phyloP scores from a whole-genome alignment of 192 early-diverging fungal species.

The Physocladia obscura region DNA sequence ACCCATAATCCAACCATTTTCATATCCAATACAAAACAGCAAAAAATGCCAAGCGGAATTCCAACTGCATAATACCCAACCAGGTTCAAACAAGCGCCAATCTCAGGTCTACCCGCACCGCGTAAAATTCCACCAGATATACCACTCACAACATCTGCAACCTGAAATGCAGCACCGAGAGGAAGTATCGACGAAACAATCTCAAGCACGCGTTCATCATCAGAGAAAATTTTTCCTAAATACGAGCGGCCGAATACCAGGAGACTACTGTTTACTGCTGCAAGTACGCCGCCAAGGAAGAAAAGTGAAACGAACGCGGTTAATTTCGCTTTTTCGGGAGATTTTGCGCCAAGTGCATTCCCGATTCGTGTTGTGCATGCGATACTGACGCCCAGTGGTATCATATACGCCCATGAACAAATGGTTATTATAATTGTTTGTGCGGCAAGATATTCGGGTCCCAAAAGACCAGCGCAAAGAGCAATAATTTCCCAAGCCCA shows the following conservation, averaged over 20 bases:
- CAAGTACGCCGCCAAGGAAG: constrained; percentile 44
- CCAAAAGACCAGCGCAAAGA: constrained; percentile 69
- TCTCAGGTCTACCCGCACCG: constrained; percentile 74
- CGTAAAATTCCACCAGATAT: constrained; percentile 64
- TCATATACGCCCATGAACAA: constrained; percentile 67
- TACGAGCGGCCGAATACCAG: constrained; percentile 49
- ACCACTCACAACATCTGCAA: constrained; percentile 48
- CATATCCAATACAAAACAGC: constrained; percentile 36
- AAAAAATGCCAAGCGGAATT: constrained; percentile 19
- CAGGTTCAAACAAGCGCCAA: constrained; percentile 56
- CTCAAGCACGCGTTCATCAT: constrained; percentile 65
- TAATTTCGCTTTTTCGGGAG: constrained; percentile 15
- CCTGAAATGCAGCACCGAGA: constrained; percentile 61
- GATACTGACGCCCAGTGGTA: constrained; percentile 79
- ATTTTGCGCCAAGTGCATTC: constrained; percentile 31
- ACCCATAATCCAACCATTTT: constrained; percentile 48
- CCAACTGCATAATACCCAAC: constrained; percentile 26
- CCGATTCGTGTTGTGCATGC: constrained; percentile 80
- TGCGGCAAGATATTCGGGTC: constrained; percentile 72
- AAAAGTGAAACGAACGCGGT: constrained; percentile 14
- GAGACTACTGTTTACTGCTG: constrained; percentile 50
- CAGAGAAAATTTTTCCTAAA: constrained; percentile 68
- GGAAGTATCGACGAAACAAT: constrained; percentile 77
- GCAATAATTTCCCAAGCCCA: constrained; percentile 54
- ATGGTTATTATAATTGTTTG: constrained; percentile 77